Conservation (phyloP, 1,139 yeast species). For the Yamadazyma dushanensis region DNA sequence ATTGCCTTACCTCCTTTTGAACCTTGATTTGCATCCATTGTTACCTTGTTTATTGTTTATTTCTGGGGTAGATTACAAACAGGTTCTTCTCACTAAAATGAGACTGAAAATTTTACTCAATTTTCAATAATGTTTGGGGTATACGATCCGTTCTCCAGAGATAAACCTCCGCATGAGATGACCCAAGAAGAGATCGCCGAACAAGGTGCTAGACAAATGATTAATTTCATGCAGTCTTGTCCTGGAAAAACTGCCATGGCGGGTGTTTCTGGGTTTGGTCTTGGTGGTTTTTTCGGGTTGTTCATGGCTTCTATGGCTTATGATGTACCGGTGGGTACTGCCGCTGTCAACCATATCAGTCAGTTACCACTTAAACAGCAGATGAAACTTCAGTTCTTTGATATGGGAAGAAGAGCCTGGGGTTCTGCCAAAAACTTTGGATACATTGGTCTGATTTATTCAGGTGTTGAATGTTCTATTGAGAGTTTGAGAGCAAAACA, state of each 20-base stretch:
- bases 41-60: too few species aligned
- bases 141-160: slow-evolving; percentile 21
- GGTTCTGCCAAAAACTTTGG: slow-evolving; percentile 94
- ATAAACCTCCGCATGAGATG: slow-evolving; percentile 58
- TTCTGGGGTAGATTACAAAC: too few species aligned
- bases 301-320: slow-evolving; percentile 95
- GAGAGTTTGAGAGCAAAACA: slow-evolving; percentile 87
- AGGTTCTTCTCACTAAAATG: too few species aligned
- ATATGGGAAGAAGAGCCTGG: slow-evolving; percentile 87
- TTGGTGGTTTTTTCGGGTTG: slow-evolving; percentile 95
- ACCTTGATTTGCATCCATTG: too few species aligned
- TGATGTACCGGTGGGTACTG: slow-evolving; percentile 73
- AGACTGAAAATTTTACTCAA: too few species aligned
- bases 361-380: slow-evolving; percentile 92
- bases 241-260: slow-evolving; percentile 93
- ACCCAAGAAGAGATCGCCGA: slow-evolving; percentile 92
- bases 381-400: slow-evolving; percentile 85
- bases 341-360: slow-evolving; percentile 56
- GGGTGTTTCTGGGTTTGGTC: slow-evolving; percentile 91
- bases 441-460: slow-evolving; percentile 86
- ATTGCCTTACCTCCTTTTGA: too few species aligned
- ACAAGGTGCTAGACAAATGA: slow-evolving; percentile 83
- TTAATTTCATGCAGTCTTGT: slow-evolving; percentile 85
- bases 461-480: slow-evolving; percentile 92
- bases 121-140: slow-evolving; percentile 18